phyloP scores from a whole-genome alignment of 495 filamentous ascomycete species.

The Neurospora sp. region DNA sequence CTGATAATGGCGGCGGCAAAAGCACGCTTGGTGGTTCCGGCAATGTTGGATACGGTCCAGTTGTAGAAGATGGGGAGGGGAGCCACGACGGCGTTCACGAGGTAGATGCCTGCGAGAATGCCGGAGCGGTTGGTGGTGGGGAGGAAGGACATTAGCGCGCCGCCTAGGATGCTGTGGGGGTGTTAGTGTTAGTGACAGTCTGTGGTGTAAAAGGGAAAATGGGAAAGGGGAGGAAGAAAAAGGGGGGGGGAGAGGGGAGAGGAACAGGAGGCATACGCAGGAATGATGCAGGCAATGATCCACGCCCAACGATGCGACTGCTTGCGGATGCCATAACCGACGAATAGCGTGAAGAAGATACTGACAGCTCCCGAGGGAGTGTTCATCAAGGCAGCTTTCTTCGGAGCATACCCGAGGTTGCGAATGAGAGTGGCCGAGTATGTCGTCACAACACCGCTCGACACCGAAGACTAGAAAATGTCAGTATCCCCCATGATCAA shows the following conservation, averaged over 20 bases:
- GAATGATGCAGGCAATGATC: constrained; percentile 23
- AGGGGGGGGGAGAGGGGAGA: background rate
- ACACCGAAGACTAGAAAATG: constrained; percentile 31
- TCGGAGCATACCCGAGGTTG: constrained; percentile 45
- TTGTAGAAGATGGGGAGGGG: constrained; percentile 36
- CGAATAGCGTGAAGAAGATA: constrained; percentile 43
- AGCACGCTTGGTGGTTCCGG: constrained; percentile 28
- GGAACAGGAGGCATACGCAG: constrained; percentile 16
- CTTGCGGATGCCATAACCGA: constrained; percentile 31
- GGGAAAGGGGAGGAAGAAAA: too few relatives aligned
- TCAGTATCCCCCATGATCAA: background rate
- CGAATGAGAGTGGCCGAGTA: constrained; percentile 52
- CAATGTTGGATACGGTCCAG: constrained; percentile 29
- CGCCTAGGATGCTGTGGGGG: constrained; percentile 37
- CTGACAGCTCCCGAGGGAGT: constrained; percentile 48
- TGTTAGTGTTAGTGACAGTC: background rate
- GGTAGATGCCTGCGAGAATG: constrained; percentile 52
- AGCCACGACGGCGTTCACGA: constrained; percentile 50
- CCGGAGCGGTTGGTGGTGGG: constrained; percentile 33
- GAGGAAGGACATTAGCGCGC: constrained; percentile 50
- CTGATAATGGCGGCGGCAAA: constrained; percentile 42
- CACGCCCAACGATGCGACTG: constrained; percentile 27
- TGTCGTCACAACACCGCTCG: constrained; percentile 50
- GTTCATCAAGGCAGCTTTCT: constrained; percentile 47
- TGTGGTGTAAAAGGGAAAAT: too few relatives aligned